Evolutionary conservation across 202 grass and related monocot species (phyloP), one percentile per base, ranked within the genome.

Genomic region (Eragrostis tef): DNA sequence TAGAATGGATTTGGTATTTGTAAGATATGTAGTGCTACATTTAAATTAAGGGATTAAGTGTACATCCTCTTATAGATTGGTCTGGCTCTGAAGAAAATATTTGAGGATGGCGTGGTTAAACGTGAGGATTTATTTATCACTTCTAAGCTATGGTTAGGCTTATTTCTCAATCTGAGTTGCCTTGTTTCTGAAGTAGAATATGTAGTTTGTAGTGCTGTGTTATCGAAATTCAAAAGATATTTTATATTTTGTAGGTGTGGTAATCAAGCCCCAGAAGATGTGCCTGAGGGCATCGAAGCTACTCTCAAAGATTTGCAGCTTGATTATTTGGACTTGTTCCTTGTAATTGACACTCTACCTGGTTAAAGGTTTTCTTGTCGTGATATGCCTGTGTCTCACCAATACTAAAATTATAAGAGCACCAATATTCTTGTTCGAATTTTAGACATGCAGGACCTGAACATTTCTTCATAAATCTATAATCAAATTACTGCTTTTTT

Each of bases 261-360:
- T 50, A 77, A 89, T 80, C 90, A 91, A 78, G 74, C 90, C 65
- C 81, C 90, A 20, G 93, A 93, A 87, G 93, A 97, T 89, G 90
- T 97, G 53, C 42, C 73, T 13, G 53, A 72, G 29, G 90, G 81
- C 43, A 19, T 97, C 25, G 26, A 24, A 1, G 17, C 73, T 6
- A 75, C 93, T 48, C 86, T 97, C 36, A 50, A 64, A n/a, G 90
- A 97, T 71, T 91, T 97, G 67, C 81, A 73, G 54, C 86, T 97
- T 74, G 90, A 89, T 66, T 97, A 89, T 73, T 43, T 97, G 58
- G 93, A 97, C 53, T 69, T 97, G 62, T 97, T 87, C 54, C 93
- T 93, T 47, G 90, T 97, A 97, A 70, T 61, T 77, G 27, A 25
- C 47, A 16, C 17, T 58, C 27, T 19, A 47, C 7, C 9, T 67